These are phyloP conservation scores for Cryptococcus sp. DNA, from an alignment of 1,284 basidiomycete genomes.

Conservation along the genomic window DNA sequence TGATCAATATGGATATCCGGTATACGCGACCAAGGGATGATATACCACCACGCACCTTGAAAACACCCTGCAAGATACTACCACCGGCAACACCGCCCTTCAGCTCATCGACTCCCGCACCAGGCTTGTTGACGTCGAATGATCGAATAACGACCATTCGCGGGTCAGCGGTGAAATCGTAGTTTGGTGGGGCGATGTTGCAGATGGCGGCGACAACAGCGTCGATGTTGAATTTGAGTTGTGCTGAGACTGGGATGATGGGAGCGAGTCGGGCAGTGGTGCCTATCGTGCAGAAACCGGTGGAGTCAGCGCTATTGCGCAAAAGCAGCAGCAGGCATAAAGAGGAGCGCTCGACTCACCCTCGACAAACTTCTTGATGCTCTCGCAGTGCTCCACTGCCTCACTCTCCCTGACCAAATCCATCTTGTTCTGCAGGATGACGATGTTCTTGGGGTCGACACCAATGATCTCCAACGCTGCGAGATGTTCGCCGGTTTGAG, in stretches of 20 bases:
- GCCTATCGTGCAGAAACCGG: constrained; percentile 59
- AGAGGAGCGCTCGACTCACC: constrained; percentile 56
- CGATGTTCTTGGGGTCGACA: constrained; percentile 88
- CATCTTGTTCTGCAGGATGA: constrained; percentile 97
- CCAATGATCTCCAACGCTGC: constrained; percentile 98
- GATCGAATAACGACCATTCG: constrained; percentile 97
- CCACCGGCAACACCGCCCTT: constrained; percentile 99
- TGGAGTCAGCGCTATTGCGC: not conserved
- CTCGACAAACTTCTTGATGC: constrained; percentile 89
- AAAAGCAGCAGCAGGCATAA: too few species aligned
- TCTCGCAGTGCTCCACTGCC: constrained; percentile 89
- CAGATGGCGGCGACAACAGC: constrained; percentile 99
- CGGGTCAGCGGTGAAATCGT: constrained; percentile 89
- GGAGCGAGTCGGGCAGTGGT: constrained; percentile 96
- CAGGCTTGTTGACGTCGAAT: constrained; percentile 99
- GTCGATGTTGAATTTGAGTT: constrained; percentile 98
- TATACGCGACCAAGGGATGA: not conserved
- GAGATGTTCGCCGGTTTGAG: constrained; percentile 97
- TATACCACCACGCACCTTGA: constrained; percentile 57
- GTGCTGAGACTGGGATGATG: constrained; percentile 97
- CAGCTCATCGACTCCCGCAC: constrained; percentile 92
- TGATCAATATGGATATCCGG: too few species aligned
- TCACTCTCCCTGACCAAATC: constrained; percentile 91
- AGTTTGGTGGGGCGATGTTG: constrained; percentile 88
- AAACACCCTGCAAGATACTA: constrained; percentile 89